Percentiles rank a stretch among this genome's conserved stretches.
Evolutionary conservation across 805 yeast species (phyloP).

Genomic region (Zygotorulaspora chibaensis): DNA sequence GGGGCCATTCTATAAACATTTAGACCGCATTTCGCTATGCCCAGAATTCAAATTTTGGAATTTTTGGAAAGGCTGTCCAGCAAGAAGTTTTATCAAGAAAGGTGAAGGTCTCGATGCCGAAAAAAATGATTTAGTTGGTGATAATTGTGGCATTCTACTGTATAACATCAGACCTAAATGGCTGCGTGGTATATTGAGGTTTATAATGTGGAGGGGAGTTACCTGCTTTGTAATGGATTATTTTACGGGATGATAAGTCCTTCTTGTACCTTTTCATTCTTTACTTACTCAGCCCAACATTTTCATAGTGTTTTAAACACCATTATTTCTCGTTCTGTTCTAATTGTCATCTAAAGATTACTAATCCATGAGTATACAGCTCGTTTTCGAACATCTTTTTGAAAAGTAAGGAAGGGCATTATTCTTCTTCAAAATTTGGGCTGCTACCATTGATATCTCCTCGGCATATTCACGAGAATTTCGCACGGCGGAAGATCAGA

Average conservation of each 20-base stretch:
- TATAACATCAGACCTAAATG: constrained; percentile 49
- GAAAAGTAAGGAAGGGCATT: too few species aligned
- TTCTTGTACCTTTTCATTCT: neutral
- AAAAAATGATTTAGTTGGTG: constrained; percentile 62
- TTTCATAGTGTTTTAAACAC: too few species aligned
- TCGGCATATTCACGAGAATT: too few species aligned
- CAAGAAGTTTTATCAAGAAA: constrained; percentile 65
- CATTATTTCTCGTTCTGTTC: too few species aligned
- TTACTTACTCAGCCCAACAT: too few species aligned
- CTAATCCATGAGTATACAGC: too few species aligned
- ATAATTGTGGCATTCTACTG: constrained; percentile 66
- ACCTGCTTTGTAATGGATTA: constrained; percentile 51
- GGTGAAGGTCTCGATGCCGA: constrained; percentile 77
- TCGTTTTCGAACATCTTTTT: too few species aligned
- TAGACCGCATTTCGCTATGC: constrained; percentile 67
- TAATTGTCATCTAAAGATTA: too few species aligned
- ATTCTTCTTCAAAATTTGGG: too few species aligned
- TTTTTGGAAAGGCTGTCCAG: constrained; percentile 74
- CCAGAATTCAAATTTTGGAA: constrained; percentile 93
- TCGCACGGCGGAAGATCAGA: too few species aligned
- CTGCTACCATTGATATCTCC: too few species aligned
- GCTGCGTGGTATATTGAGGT: constrained; percentile 46
- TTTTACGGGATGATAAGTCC: constrained; percentile 30
- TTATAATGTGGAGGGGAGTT: constrained; percentile 59
- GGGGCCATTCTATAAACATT: constrained; percentile 81